These are phyloP conservation scores for Liquidambar formosana DNA, from an alignment of 164 flowering plant genomes.

Conservation along the genomic window DNA sequence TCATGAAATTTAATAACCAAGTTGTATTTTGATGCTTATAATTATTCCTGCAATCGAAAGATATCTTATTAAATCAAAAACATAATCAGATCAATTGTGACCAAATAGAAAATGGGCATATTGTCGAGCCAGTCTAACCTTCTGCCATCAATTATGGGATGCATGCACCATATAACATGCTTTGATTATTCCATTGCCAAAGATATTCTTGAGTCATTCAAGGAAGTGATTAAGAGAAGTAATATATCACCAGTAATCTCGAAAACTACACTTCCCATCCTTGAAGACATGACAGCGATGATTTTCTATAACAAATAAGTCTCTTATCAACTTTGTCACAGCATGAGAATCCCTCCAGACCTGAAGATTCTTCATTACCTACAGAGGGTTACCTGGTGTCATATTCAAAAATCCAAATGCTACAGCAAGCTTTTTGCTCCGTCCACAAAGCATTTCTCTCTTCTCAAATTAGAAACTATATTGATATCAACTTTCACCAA, in stretches of 20 bases:
- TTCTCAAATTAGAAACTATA: slow-evolving; percentile 17
- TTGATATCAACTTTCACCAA: too few species aligned
- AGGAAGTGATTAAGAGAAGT: neutral
- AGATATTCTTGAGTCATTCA: neutral
- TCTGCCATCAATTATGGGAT: neutral
- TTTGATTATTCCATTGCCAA: neutral
- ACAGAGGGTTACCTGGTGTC: slow-evolving; percentile 36
- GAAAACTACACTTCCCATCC: slow-evolving; percentile 46
- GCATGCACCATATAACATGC: neutral
- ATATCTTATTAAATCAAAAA: too few species aligned
- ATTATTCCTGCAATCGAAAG: too few species aligned
- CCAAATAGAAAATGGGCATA: neutral
- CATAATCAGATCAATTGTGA: too few species aligned
- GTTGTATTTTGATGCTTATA: too few species aligned
- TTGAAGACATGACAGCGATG: slow-evolving; percentile 49
- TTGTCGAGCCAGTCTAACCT: neutral
- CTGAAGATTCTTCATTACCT: slow-evolving; percentile 50
- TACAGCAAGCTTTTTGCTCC: slow-evolving; percentile 52
- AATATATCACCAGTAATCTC: slow-evolving; percentile 38
- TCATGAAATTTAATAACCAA: too few species aligned
- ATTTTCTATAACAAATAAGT: slow-evolving; percentile 44
- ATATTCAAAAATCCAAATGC: slow-evolving; percentile 52
- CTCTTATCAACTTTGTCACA: slow-evolving; percentile 44
- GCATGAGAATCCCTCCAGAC: slow-evolving; percentile 48
- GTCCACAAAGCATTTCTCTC: slow-evolving; percentile 39